Percentiles rank a stretch among this genome's conserved stretches.
Evolutionary conservation across 192 early-diverging fungal genomes (phyloP).

Genomic region (Backusella tarrabulga): DNA sequence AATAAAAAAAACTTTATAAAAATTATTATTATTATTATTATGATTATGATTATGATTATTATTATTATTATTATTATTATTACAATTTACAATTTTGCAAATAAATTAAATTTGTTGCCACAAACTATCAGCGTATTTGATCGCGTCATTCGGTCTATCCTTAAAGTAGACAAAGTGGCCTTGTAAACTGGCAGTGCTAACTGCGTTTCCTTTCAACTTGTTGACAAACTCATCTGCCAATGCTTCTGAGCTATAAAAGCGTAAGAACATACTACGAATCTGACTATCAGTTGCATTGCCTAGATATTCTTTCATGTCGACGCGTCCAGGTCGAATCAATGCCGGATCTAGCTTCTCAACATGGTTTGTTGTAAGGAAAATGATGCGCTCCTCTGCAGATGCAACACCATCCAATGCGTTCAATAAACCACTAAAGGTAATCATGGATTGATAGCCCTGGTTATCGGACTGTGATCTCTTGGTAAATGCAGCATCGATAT

Average conservation of each 20-base stretch:
- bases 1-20: background rate
- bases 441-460: slow-evolving; percentile 78
- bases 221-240: slow-evolving; percentile 75
- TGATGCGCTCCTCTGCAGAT: slow-evolving; percentile 82
- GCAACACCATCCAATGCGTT: slow-evolving; percentile 90
- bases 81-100: background rate
- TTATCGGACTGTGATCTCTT: slow-evolving; percentile 66
- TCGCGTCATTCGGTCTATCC: slow-evolving; percentile 67
- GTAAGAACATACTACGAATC: slow-evolving; percentile 71
- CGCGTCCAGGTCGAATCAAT: slow-evolving; percentile 77
- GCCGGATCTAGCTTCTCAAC: slow-evolving; percentile 76
- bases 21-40: background rate
- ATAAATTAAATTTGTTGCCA: slow-evolving; percentile 11
- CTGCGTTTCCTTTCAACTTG: slow-evolving; percentile 43
- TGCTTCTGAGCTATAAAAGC: slow-evolving; percentile 66
- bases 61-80: background rate
- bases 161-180: slow-evolving; percentile 94
- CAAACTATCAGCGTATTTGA: slow-evolving; percentile 42
- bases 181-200: slow-evolving; percentile 89
- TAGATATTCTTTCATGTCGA: slow-evolving; percentile 74
- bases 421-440: slow-evolving; percentile 83
- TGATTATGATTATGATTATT: background rate
- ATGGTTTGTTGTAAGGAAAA: slow-evolving; percentile 93
- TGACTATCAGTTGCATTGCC: slow-evolving; percentile 71
- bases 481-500: slow-evolving; percentile 83